A percentile compares a stretch with the other conserved stretches of the same genome.
These are phyloP conservation scores for Flaveria bidentis DNA, from an alignment of 129 eudicot genomes.

Conservation along the genomic window DNA sequence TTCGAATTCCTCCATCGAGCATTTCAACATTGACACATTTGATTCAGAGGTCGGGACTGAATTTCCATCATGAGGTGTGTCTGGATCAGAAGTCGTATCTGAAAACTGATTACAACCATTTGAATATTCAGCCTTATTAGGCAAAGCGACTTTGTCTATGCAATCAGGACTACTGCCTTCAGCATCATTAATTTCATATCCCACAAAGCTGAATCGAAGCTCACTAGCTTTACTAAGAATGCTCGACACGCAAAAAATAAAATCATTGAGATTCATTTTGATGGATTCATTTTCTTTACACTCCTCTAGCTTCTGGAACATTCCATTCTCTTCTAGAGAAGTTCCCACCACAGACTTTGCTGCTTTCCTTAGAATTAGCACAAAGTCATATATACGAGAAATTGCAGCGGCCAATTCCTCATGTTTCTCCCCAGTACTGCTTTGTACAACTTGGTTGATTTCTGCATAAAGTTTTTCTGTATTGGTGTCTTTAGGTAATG, in stretches of 20 bases:
- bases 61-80: slow-evolving; percentile 69
- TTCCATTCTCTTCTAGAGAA: slow-evolving; percentile 51
- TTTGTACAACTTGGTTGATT: slow-evolving; percentile 50
- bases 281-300: slow-evolving; percentile 43
- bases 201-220: slow-evolving; percentile 54
- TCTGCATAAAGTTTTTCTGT: slow-evolving; percentile 41
- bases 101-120: slow-evolving; percentile 68
- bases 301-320: slow-evolving; percentile 46
- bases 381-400: slow-evolving; percentile 65
- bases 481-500: slow-evolving; percentile 54
- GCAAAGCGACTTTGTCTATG: slow-evolving; percentile 90
- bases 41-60: slow-evolving; percentile 68
- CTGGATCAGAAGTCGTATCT: slow-evolving; percentile 76
- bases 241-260: slow-evolving; percentile 64
- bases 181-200: slow-evolving; percentile 54
- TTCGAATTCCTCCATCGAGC: slow-evolving; percentile 79
- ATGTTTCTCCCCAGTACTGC: slow-evolving; percentile 20
- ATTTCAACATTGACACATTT: slow-evolving; percentile 55
- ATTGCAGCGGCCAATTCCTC: slow-evolving; percentile 62
- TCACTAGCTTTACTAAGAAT: slow-evolving; percentile 56
- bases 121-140: slow-evolving; percentile 57
- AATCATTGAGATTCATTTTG: slow-evolving; percentile 41
- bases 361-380: slow-evolving; percentile 61
- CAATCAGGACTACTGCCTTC: slow-evolving; percentile 79
- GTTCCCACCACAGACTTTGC: slow-evolving; percentile 54